These are phyloP conservation scores for Rhizophagus sp. DNA, from an alignment of 192 early-diverging fungal species.

Conservation along the genomic window DNA sequence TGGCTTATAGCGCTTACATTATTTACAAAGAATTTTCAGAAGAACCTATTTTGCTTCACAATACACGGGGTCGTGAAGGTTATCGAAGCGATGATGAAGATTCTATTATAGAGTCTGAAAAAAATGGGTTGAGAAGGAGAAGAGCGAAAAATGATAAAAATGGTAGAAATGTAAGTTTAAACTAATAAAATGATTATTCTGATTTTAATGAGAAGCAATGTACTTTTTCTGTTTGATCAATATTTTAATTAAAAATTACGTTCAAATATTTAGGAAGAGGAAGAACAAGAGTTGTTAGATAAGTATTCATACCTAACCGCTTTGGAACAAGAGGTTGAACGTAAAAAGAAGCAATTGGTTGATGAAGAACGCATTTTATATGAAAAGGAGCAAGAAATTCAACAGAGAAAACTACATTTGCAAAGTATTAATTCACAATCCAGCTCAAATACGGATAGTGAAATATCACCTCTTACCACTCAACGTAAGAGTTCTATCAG, in stretches of 20 bases:
- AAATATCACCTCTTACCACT: neutral
- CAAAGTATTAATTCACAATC: neutral
- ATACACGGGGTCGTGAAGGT: neutral
- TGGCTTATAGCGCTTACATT: slow-evolving; percentile 2
- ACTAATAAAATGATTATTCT: neutral
- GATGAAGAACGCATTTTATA: slow-evolving; percentile 12
- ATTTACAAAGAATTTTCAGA: neutral
- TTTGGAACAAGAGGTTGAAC: slow-evolving; percentile 30
- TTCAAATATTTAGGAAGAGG: neutral
- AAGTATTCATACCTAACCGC: slow-evolving; percentile 21
- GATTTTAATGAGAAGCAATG: neutral
- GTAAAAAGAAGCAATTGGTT: slow-evolving; percentile 16
- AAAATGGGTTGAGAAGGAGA: neutral
- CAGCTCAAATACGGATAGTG: neutral
- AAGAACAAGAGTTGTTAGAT: slow-evolving; percentile 19
- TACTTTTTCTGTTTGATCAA: too few species aligned
- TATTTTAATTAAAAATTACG: neutral
- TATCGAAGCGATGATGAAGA: neutral
- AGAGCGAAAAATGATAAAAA: neutral
- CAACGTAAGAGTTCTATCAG: neutral
- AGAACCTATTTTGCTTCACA: neutral
- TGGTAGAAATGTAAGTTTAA: neutral
- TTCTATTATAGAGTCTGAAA: neutral
- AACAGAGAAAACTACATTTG: slow-evolving; percentile 1
- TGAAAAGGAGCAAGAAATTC: slow-evolving; percentile 10